Conservation (phyloP, 2,329 filamentous ascomycete species). For the Aspergillus carbonarius region DNA sequence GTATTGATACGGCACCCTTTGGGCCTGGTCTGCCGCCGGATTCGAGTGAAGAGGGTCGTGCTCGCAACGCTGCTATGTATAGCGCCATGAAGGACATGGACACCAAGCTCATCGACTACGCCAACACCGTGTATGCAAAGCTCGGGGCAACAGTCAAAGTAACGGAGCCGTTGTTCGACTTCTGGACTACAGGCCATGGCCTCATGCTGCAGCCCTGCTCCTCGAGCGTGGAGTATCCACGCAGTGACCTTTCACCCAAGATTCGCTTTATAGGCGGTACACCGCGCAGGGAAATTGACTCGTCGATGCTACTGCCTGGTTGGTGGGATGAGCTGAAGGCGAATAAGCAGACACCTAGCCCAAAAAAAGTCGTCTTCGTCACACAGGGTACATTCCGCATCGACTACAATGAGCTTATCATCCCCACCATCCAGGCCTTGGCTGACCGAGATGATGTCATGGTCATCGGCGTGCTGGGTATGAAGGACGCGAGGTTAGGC, state of each 20-base stretch:
- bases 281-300: not conserved
- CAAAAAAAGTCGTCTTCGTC: constrained; percentile 7
- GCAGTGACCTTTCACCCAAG: constrained; percentile 3
- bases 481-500: not conserved
- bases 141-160: not conserved
- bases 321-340: constrained; percentile 3
- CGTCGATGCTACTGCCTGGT: not conserved
- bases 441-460: not conserved
- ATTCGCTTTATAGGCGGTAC: constrained; percentile 1
- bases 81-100: not conserved
- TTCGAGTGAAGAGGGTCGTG: constrained; percentile 1
- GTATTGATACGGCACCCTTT: constrained; percentile 5
- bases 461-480: constrained; percentile 5
- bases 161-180: not conserved
- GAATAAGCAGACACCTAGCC: not conserved
- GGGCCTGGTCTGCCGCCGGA: not conserved
- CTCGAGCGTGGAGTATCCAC: constrained; percentile 9
- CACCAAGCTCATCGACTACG: not conserved
- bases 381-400: constrained; percentile 1
- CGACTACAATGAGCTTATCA: not conserved
- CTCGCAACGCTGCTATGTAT: constrained; percentile 6
- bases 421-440: constrained; percentile 2
- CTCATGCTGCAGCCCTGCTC: constrained; percentile 3
- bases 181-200: not conserved
- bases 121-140: not conserved